phyloP scores from a whole-genome alignment of 2,329 filamentous ascomycete genomes.

The Calonectria leucothoes region DNA sequence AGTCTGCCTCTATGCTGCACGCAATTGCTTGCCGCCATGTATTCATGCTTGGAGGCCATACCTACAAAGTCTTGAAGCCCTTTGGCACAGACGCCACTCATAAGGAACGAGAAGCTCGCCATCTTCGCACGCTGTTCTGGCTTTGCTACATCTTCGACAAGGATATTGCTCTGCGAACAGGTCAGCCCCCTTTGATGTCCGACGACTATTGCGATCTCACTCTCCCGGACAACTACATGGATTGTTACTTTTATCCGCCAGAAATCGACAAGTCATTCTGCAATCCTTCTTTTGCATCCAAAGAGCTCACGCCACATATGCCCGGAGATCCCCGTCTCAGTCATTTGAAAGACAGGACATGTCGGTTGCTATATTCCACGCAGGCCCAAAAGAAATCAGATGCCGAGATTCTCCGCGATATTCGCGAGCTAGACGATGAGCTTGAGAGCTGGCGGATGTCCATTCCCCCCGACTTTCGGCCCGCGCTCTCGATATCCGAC shows the following conservation, averaged over 20 bases:
- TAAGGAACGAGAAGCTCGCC: conserved; percentile 41
- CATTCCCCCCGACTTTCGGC: conserved; percentile 55
- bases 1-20: conserved; percentile 55
- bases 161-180: conserved; percentile 63
- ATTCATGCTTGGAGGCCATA: conserved; percentile 61
- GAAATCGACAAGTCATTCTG: conserved; percentile 14
- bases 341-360: conserved; percentile 62
- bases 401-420: conserved; percentile 63
- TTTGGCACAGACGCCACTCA: conserved; percentile 18
- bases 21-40: conserved; percentile 58
- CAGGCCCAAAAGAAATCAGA: conserved; percentile 60
- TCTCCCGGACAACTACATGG: conserved; percentile 51
- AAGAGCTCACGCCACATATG: conserved; percentile 43
- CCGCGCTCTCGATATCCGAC: conserved; percentile 54
- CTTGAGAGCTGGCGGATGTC: conserved; percentile 65
- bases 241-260: conserved; percentile 31
- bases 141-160: conserved; percentile 64
- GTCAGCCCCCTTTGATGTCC: conserved; percentile 57
- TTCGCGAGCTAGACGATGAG: conserved; percentile 66
- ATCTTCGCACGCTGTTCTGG: conserved; percentile 61
- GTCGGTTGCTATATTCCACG: conserved; percentile 60
- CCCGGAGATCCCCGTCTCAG: conserved; percentile 60
- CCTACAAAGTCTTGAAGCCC: conserved; percentile 19
- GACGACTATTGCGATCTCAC: conserved; percentile 23
- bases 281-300: neutral